Evolutionary conservation across 2,329 filamentous ascomycete genomes (phyloP), one percentile per base, ranked within the genome.

Genomic region (Magnaporthiopsis rhizophila): DNA sequence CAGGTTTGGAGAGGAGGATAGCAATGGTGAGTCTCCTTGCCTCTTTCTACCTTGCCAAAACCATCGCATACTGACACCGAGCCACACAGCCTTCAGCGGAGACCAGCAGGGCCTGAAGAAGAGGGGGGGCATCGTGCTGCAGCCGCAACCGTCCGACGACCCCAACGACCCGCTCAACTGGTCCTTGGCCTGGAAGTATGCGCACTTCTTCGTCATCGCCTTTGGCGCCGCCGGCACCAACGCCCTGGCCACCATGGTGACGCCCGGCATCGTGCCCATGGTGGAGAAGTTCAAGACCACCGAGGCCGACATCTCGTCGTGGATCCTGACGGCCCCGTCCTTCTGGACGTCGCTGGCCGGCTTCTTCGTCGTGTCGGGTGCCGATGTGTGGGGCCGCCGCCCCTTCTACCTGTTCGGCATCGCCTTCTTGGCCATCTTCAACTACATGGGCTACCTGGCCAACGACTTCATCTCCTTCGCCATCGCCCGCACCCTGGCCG

Each of bases 101-200:
- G 18, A 9, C 21, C 45, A 53, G 45, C 18, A 53, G n/a, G 45
- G 45, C 8, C 45, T 53, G 8, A 61, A 61, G 34, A 61, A 61
- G 59, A 61, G 34, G 34, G 59, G 59, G 4, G 18, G 28, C n/a
- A n/a, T 94, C 70, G 90, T 97, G 69, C 85, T 97, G 36, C 89
- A 82, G 6, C 94, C 94, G 7, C 94, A 97, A 72, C 94, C 94
- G 2, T 93, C 89, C 67, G 89, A 96, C 74, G 91, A 96, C 74
- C 91, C 91, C 5, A 93, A 96, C 74, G 93, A 97, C 75, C 93
- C 92, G 36, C 80, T 97, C 67, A 83, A 81, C 73, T 97, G 92
- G 93, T 45, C 59, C 12, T 15, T 28, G 11, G 34, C 12, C 59
- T 45, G n/a, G 34, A 61, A 61, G 59, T 38, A 38, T 21, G 8